Evolutionary conservation across 2,329 filamentous ascomycete species (phyloP).

Genomic region (Alternaria conjuncta): DNA sequence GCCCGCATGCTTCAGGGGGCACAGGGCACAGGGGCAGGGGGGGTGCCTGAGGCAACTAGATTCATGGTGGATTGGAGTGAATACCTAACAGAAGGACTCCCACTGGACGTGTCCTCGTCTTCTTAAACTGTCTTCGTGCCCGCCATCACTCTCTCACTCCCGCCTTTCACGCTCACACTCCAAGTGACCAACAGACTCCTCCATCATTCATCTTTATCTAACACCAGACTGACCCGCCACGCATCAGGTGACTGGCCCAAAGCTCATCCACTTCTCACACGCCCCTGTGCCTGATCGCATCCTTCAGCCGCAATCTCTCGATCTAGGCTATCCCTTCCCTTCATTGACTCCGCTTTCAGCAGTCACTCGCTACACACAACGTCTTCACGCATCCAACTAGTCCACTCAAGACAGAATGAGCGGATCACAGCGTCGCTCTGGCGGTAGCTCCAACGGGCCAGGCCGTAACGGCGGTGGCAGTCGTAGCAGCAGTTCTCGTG

Average conservation of each 20-base stretch:
- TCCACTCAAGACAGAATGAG: neutral
- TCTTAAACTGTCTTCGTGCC: neutral
- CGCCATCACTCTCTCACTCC: neutral
- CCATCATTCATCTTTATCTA: too few species aligned
- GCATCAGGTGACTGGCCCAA: neutral
- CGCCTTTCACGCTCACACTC: neutral
- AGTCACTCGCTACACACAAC: neutral
- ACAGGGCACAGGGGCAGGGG: neutral
- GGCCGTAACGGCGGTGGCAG: neutral
- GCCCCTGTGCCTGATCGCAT: neutral
- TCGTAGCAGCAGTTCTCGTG: neutral
- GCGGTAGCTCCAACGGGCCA: neutral
- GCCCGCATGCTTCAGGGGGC: neutral
- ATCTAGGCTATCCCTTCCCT: neutral
- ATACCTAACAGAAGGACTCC: neutral
- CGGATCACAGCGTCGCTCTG: neutral
- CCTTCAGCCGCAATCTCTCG: neutral
- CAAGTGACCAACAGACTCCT: neutral
- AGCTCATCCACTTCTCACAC: too few species aligned
- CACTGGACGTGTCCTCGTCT: too few species aligned
- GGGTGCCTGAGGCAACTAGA: neutral
- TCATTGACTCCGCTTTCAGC: neutral
- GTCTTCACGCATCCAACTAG: neutral
- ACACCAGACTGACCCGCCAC: neutral
- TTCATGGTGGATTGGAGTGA: neutral